phyloP scores from a whole-genome alignment of 2,329 filamentous ascomycete species.

The Hypoxylon sp. region DNA sequence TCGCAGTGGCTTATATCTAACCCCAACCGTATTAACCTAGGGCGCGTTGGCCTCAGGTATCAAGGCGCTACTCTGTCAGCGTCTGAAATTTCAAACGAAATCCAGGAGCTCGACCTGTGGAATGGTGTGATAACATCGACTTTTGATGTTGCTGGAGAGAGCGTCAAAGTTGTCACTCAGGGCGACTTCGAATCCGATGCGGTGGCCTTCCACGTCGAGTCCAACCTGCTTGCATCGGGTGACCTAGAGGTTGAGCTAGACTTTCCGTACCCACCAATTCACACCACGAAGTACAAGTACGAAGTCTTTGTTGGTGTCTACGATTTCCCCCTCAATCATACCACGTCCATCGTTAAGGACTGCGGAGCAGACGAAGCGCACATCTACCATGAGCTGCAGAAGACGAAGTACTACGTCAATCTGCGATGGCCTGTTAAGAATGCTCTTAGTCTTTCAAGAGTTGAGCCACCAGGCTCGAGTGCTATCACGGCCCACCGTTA shows the following conservation, averaged over 20 bases:
- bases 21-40: constrained; percentile 62
- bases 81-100: constrained; percentile 50
- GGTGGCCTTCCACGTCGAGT: constrained; percentile 57
- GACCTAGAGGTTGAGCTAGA: constrained; percentile 59
- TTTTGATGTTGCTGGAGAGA: constrained; percentile 53
- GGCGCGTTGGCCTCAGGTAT: constrained; percentile 60
- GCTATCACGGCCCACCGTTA: constrained; percentile 55
- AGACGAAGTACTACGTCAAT: constrained; percentile 59
- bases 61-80: constrained; percentile 52
- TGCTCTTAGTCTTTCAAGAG: constrained; percentile 45
- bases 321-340: constrained; percentile 59
- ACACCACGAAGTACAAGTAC: constrained; percentile 60
- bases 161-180: constrained; percentile 57
- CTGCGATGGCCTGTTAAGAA: constrained; percentile 53
- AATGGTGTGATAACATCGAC: constrained; percentile 58
- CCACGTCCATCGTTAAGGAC: constrained; percentile 50
- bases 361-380: constrained; percentile 46
- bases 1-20: constrained; percentile 69
- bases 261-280: constrained; percentile 61
- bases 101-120: constrained; percentile 58
- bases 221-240: constrained; percentile 54
- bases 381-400: constrained; percentile 58
- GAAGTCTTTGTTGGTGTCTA: constrained; percentile 61
- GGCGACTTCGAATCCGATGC: constrained; percentile 59
- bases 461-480: constrained; percentile 48